A percentile compares a stretch with the other conserved stretches of the same genome.
Conservation (phyloP, 139 green algal species). For the Marvania coccoides region DNA sequence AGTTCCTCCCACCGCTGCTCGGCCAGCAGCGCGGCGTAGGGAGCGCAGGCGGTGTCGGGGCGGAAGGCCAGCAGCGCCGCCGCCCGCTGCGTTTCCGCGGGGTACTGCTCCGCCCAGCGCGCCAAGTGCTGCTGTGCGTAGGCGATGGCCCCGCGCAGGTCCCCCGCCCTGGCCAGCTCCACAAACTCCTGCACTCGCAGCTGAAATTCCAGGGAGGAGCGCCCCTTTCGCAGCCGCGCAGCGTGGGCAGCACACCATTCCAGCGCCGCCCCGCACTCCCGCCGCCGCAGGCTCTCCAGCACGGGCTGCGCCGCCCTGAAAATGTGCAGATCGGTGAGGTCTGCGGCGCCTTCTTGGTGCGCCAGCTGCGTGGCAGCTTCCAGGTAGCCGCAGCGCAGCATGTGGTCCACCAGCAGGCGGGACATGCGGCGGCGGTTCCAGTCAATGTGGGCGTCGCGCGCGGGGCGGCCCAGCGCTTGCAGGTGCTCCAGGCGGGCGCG, state of each 20-base stretch:
- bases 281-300: conserved; percentile 44
- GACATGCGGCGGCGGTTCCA: conserved; percentile 68
- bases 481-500: conserved; percentile 58
- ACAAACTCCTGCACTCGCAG: conserved; percentile 85
- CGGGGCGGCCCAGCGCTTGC: conserved; percentile 20
- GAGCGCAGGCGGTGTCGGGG: conserved; percentile 32
- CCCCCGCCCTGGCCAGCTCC: conserved; percentile 69
- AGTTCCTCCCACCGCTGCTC: conserved; percentile 51
- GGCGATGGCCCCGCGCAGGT: conserved; percentile 55
- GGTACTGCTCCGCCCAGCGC: conserved; percentile 49
- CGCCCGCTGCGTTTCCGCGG: conserved; percentile 79
- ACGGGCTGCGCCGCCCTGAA: conserved; percentile 58
- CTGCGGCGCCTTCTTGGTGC: conserved; percentile 15
- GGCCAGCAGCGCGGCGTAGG: conserved; percentile 51
- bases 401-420: conserved; percentile 67
- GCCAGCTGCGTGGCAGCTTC: background rate
- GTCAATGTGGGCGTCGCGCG: conserved; percentile 18
- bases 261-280: conserved; percentile 63
- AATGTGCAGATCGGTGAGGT: conserved; percentile 70
- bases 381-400: conserved; percentile 60
- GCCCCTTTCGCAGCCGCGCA: conserved; percentile 59
- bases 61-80: conserved; percentile 71
- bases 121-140: conserved; percentile 75
- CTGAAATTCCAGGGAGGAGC: conserved; percentile 83
- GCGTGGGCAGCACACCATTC: conserved; percentile 72